These are phyloP conservation scores for Erodium trifolium DNA, from an alignment of 441 rosid genomes.

Conservation along the genomic window DNA sequence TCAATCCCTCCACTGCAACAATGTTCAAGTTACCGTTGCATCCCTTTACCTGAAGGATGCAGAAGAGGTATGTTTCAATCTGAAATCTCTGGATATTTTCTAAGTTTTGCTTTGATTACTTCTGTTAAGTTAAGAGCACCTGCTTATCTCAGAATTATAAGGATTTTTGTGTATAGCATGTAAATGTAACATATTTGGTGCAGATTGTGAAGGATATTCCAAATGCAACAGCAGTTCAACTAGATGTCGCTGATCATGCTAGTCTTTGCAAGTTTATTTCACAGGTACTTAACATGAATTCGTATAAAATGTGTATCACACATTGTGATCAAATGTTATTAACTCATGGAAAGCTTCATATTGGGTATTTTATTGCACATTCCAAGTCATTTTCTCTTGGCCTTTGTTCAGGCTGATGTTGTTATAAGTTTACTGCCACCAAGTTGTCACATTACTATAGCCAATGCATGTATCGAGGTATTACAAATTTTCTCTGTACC, in stretches of 20 bases:
- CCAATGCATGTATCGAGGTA: constrained; percentile 81
- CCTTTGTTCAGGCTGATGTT: constrained; percentile 61
- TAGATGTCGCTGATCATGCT: constrained; percentile 65
- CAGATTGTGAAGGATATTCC: constrained; percentile 73
- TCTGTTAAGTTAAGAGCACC: no score
- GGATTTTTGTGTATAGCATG: no score
- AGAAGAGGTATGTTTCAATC: constrained; percentile 54
- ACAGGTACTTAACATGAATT: constrained; percentile 36
- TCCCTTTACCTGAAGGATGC: constrained; percentile 88
- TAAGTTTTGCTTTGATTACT: neutral
- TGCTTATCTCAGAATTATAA: no score
- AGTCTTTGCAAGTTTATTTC: constrained; percentile 58
- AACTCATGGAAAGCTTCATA: no score
- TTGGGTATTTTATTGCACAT: no score
- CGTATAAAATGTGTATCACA: no score
- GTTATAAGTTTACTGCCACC: constrained; percentile 81
- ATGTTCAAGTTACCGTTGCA: constrained; percentile 64
- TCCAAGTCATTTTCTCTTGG: neutral
- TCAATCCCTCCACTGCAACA: constrained; percentile 36
- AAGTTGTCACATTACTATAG: constrained; percentile 56
- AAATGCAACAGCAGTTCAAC: constrained; percentile 62
- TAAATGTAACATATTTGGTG: neutral
- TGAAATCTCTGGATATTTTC: constrained; percentile 1
- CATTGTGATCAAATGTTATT: no score
- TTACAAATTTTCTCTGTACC: constrained; percentile 1